Evolutionary conservation across 2,329 filamentous ascomycete species (phyloP), one percentile per base, ranked within the genome.

Genomic region (Neurospora crassa): DNA sequence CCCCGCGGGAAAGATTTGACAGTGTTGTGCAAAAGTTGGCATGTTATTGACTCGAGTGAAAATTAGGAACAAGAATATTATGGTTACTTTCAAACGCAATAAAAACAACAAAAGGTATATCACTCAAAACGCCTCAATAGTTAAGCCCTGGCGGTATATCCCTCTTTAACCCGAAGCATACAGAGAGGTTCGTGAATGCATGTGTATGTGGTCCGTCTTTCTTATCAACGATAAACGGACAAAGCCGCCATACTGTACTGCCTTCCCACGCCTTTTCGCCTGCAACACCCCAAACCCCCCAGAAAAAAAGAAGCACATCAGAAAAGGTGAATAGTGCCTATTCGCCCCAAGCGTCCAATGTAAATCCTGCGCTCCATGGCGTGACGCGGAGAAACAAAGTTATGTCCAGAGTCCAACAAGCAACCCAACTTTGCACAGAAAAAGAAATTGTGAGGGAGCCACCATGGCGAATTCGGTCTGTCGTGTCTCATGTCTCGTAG

Each of bases 391-490:
- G 68, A 70, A 72, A 47, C 18, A 70, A 45, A 59, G 53, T 67
- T 70, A 43, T 40, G 67, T 40, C 70, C 68, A 67, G 69, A 72
- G 70, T 73, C 73, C 70, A 67, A 69, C 70, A 74, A 72, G 41
- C 72, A 73, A 70, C 68, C 73, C 74, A 72, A 72, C 71, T 72
- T 59, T 75, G 74, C 74, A 75, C 73, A 73, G 53, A 73, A 63
- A 72, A 67, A 69, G 29, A 69, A 69, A 63, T 59, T 59, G 67
- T 69, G 68, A 67, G 70, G 63, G 41, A 67, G 42, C 40, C 67
- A 43, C 41, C 69, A 45, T 34, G 53, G 53, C 24, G 53, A 63
- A 34, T 63, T 63, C 53, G 53, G 53, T 63, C 24, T 63, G 53
- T 63, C 53, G 53, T 63, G 29, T 63, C 53, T 63, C 53, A 63